Evolutionary conservation across 768 basidiomycete species (phyloP).

Genomic region (Lactifluus hygrophoroides): DNA sequence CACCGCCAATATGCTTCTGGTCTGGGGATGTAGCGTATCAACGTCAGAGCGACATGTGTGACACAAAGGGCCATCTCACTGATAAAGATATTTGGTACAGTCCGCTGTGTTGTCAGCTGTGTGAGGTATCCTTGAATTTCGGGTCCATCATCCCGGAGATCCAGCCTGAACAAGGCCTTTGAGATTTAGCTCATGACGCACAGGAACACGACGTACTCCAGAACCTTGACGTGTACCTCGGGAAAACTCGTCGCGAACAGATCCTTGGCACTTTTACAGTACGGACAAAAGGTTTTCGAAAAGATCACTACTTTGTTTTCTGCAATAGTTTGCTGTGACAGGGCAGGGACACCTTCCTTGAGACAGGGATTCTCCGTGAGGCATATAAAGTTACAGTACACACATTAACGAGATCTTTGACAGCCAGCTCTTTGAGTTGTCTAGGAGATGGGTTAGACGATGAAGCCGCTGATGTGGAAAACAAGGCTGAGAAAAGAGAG

Average conservation of each 20-base stretch:
- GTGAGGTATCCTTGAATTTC: slow-evolving; percentile 60
- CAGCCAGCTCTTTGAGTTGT: slow-evolving; percentile 28
- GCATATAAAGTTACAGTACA: too few relatives aligned
- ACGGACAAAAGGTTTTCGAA: slow-evolving; percentile 35
- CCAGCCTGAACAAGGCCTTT: slow-evolving; percentile 37
- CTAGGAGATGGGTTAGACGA: slow-evolving; percentile 28
- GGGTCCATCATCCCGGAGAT: slow-evolving; percentile 45
- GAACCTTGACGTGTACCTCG: slow-evolving; percentile 26
- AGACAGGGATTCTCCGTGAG: neutral
- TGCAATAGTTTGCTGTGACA: slow-evolving; percentile 27
- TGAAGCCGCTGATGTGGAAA: slow-evolving; percentile 23
- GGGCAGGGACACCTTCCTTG: neutral
- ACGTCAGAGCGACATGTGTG: neutral
- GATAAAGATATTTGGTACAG: slow-evolving; percentile 75
- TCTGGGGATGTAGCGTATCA: slow-evolving; percentile 26
- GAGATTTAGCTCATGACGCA: neutral
- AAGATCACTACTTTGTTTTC: slow-evolving; percentile 35
- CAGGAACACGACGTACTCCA: slow-evolving; percentile 27
- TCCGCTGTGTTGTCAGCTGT: slow-evolving; percentile 55
- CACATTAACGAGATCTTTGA: slow-evolving; percentile 36
- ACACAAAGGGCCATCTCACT: slow-evolving; percentile 33
- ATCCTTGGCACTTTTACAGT: slow-evolving; percentile 35
- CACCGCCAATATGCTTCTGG: slow-evolving; percentile 49
- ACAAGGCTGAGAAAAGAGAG: slow-evolving; percentile 18
- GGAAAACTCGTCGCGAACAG: slow-evolving; percentile 29